These are phyloP conservation scores for Cyclotella choctawhatcheeana DNA, from an alignment of 108 stramenopile species.

Conservation along the genomic window DNA sequence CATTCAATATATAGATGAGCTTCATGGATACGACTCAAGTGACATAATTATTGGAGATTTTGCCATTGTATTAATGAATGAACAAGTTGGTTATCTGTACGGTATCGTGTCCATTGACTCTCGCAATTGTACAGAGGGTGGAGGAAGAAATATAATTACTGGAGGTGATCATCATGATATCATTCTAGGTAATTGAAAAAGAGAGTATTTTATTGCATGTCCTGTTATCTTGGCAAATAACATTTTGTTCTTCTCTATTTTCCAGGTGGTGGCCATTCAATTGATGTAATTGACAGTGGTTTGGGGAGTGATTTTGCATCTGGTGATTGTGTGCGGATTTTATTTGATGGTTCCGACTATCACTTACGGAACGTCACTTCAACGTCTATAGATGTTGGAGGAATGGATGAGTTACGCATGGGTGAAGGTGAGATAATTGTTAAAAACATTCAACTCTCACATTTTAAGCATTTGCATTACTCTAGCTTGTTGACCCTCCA, in stretches of 20 bases:
- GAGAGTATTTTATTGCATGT: not conserved
- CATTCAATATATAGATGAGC: not conserved
- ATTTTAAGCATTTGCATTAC: too few relatives aligned
- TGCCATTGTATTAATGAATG: too few relatives aligned
- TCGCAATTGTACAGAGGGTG: too few relatives aligned
- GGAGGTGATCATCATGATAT: too few relatives aligned
- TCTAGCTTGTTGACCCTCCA: too few relatives aligned
- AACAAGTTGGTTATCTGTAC: too few relatives aligned
- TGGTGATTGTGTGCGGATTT: constrained; percentile 17
- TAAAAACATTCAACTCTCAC: too few relatives aligned
- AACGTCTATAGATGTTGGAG: constrained; percentile 9
- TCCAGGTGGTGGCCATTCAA: constrained; percentile 9
- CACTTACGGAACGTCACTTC: constrained; percentile 7
- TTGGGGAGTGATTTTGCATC: constrained; percentile 2
- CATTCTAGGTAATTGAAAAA: not conserved
- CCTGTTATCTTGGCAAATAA: not conserved
- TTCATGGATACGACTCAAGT: constrained; percentile 10
- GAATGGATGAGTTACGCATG: constrained; percentile 14
- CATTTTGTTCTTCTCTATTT: not conserved
- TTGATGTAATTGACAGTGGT: constrained; percentile 7
- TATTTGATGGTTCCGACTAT: constrained; percentile 9
- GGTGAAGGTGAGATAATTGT: too few relatives aligned
- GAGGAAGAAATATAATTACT: too few relatives aligned
- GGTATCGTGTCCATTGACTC: too few relatives aligned
- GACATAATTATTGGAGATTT: constrained; percentile 25